Evolutionary conservation across 2,329 filamentous ascomycete species (phyloP).

Genomic region (Alternaria sp.): DNA sequence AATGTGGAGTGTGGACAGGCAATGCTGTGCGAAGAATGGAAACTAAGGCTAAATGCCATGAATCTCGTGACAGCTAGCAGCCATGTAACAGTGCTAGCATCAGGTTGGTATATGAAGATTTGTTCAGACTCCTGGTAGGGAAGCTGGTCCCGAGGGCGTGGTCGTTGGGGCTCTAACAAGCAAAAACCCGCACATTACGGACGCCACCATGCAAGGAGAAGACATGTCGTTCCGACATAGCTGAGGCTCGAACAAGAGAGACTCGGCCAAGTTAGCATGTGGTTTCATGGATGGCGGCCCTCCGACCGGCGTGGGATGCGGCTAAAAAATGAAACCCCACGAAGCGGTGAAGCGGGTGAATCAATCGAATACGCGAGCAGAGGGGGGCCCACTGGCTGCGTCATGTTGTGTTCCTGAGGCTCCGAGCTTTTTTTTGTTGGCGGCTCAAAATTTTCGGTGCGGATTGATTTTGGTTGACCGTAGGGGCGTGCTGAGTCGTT

Average conservation of each 20-base stretch:
- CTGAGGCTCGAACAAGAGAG: conserved; percentile 9
- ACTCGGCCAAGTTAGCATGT: conserved; percentile 19
- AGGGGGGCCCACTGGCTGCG: conserved; percentile 29
- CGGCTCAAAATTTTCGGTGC: conserved; percentile 29
- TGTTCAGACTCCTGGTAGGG: neutral
- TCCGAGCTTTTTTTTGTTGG: conserved; percentile 28
- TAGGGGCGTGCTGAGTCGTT: conserved; percentile 32
- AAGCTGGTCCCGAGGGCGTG: conserved; percentile 9
- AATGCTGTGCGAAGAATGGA: conserved; percentile 8
- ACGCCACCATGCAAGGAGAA: conserved; percentile 22
- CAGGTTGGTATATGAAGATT: neutral
- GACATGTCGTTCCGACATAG: conserved; percentile 12
- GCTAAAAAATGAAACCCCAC: conserved; percentile 38
- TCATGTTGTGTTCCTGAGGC: conserved; percentile 31
- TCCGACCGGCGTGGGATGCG: conserved; percentile 33
- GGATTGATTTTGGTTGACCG: conserved; percentile 23
- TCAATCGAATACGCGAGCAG: conserved; percentile 18
- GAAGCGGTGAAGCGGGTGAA: conserved; percentile 45
- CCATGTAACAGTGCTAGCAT: neutral
- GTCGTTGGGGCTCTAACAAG: conserved; percentile 14
- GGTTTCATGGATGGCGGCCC: conserved; percentile 15
- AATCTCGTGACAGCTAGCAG: neutral
- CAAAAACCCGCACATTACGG: neutral
- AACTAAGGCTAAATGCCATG: neutral
- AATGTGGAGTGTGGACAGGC: conserved; percentile 8